Base-by-base conservation (phyloP, 2,329 filamentous ascomycete genomes). In the Myriosclerotinia duriaeana region DNA sequence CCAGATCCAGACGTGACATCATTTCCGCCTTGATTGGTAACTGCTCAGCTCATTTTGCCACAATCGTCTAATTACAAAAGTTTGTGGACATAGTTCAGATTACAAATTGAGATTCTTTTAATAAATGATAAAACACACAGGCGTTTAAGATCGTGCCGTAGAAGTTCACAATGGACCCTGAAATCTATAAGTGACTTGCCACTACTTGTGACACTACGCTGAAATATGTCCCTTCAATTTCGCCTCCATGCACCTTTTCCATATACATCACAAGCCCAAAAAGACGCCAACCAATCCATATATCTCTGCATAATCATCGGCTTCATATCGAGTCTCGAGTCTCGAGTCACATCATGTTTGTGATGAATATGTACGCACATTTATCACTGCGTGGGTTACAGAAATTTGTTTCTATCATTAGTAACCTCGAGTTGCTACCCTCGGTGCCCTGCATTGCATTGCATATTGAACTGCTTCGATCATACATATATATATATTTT, bases 211-310 rank as follows among this genome's bases (percentile, higher is more conserved):
- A 42, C 14, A 38, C n/a, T 60, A 44, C 58, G 50, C 58, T 50
- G 44, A 60, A 30, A 38, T 22, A 59, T 59, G 17, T 46, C 42
- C 56, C 56, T 48, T 30, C 30, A 59, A 59, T 59, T 59, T 59
- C 55, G 22, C 12, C 11, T 46, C 4, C 26, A 44, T 46, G 40
- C 26, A 59, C 8, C 44, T 38, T 60, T 50, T 60, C 44, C 9
- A 50, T 34, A 50, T 34, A 8, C 12, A 60, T 38, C 2, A 17
- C 20, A 60, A 50, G 12, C 30, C 44, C n/a, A 60, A 60, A 60
- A 60, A 26, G 34, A 30, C 58, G 38, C 46, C 38, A 44, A 38
- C 44, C 44, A 38, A 20, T 30, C 44, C 14, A 60, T 38, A 48
- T 38, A 50, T 60, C 6, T 52, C 56, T 38, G 42, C 56, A 50